Base-by-base conservation (phyloP, 108 stramenopile genomes). In the Asterionellopsis glacialis region DNA sequence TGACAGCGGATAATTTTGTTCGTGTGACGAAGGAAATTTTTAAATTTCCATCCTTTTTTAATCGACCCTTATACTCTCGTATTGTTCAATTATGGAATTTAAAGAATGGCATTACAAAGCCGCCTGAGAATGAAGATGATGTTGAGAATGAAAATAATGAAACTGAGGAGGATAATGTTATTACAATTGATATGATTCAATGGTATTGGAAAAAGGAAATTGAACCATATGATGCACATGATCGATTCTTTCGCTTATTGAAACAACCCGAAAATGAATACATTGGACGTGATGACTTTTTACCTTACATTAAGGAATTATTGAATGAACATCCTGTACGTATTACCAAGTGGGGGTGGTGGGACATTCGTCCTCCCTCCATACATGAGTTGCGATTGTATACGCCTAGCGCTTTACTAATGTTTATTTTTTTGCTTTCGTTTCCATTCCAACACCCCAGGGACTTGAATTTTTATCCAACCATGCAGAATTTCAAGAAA, bases 401-500 rank as follows among this genome's bases (percentile, higher is more conserved):
- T n/a, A n/a, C n/a, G n/a, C n/a, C n/a, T 33, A 33, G 33, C 2
- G 33, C 7, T 2, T 7, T 2, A 33, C 33, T 33, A 2, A 33
- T 26, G 13, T 57, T 45, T 9, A 15, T 16, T 1, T 49, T 27
- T 16, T 57, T 43, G 0, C 48, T 24, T 23, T 25, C 18, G 7
- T 33, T 47, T 33, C 0, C 38, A 10, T 5, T 61, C 6, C 41
- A 16, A 14, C 23, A 7, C 62, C 14, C 23, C 59, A 80, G 79
- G 87, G 87, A 41, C 66, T 89, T 5, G 87, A 89, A 54, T 96
- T 96, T 56, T 66, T 96, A n/a, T 83, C 89, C 63, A 90, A 83
- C 52, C 95, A 97, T 64, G 83, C 87, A 26, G 97, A 98, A 59
- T 98, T 98, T 70, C 97, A 98, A 64, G 93, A 95, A 56, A 98